Evolutionary conservation across 257 asterid species (phyloP).

Genomic region (Solanum dulcamara): DNA sequence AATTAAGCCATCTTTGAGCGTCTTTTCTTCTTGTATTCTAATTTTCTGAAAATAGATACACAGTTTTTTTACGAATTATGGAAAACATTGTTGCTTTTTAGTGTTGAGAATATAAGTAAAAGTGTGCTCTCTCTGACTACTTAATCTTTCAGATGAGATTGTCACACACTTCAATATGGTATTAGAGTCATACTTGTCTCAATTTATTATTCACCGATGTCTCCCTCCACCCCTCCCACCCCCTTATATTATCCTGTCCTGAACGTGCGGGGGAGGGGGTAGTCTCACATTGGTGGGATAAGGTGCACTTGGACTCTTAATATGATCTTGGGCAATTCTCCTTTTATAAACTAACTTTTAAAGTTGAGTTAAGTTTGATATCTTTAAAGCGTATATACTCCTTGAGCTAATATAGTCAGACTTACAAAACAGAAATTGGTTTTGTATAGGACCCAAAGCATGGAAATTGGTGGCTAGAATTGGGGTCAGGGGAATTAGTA

Average conservation of each 20-base stretch:
- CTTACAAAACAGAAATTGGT: background rate
- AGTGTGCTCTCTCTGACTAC: background rate
- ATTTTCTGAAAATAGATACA: no score
- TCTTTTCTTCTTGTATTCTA: background rate
- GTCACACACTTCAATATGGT: background rate
- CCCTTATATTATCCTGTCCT: background rate
- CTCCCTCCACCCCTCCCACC: background rate
- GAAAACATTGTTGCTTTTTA: no score
- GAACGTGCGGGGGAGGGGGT: background rate
- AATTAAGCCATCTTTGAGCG: background rate
- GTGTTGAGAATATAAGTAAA: no score
- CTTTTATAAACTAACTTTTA: background rate
- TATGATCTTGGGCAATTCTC: background rate
- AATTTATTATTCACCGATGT: background rate
- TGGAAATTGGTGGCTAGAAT: conserved; percentile 11
- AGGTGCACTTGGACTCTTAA: background rate
- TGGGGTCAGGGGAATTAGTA: background rate
- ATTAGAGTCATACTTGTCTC: background rate
- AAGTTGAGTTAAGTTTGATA: background rate
- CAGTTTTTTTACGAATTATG: no score
- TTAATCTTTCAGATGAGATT: background rate
- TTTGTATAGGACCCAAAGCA: conserved; percentile 6
- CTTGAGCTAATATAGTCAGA: background rate
- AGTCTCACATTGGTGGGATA: background rate
- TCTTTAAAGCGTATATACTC: background rate